Conservation (phyloP, 768 basidiomycete species). For the Rhodotorula diobovata region DNA sequence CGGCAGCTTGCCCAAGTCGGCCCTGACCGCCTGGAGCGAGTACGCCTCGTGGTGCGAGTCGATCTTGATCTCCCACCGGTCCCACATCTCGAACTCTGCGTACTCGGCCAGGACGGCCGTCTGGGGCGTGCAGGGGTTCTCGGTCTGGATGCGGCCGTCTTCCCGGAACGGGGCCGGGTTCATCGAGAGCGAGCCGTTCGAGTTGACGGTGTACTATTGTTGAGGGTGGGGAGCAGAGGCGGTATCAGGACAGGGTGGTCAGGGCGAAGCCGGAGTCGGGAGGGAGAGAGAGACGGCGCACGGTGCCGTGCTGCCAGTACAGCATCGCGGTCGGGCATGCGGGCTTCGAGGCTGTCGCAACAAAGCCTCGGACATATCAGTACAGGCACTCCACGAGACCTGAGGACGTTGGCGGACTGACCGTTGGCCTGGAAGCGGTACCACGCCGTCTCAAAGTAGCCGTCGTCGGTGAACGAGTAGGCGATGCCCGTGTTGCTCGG, state of each 20-base stretch:
- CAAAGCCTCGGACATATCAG: not conserved
- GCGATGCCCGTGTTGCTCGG: constrained; percentile 77
- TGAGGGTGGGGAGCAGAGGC: not conserved
- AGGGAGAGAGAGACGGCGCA: not conserved
- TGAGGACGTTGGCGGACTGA: constrained; percentile 43
- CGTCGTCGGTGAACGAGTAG: constrained; percentile 55
- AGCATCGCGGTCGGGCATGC: constrained; percentile 84
- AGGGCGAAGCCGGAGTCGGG: too few species aligned
- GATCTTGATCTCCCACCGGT: constrained; percentile 65
- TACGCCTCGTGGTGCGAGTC: constrained; percentile 55
- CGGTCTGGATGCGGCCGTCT: constrained; percentile 91
- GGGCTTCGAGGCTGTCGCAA: constrained; percentile 63
- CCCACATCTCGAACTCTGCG: constrained; percentile 66
- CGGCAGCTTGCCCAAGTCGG: constrained; percentile 67
- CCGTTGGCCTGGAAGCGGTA: constrained; percentile 88
- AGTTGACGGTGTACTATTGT: constrained; percentile 54
- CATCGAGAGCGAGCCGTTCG: constrained; percentile 69
- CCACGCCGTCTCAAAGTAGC: constrained; percentile 81
- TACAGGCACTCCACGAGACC: not conserved
- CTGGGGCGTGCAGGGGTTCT: constrained; percentile 82
- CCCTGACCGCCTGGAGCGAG: constrained; percentile 72
- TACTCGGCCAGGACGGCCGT: constrained; percentile 84
- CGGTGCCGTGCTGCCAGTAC: constrained; percentile 79
- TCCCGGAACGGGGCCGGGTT: constrained; percentile 61
- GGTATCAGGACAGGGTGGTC: too few species aligned